Percentiles rank a stretch among this genome's conserved stretches.
These are phyloP conservation scores for Geotrichum europaeum DNA, from an alignment of 1,139 yeast genomes.

Conservation along the genomic window DNA sequence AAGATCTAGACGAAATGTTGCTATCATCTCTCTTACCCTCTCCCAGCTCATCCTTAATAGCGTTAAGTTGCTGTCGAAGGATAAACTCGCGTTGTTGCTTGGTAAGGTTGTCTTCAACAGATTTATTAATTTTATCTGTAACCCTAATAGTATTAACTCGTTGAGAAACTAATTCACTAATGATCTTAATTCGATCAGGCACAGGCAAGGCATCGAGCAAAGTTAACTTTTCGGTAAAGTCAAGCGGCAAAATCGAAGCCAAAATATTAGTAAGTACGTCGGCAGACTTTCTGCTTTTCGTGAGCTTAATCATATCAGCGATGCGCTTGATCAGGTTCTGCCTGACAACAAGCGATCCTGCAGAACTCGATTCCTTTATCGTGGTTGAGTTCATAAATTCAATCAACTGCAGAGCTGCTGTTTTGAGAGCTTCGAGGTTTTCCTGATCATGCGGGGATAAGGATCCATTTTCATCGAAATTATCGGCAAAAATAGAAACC, in stretches of 20 bases:
- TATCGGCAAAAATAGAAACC: slow-evolving; percentile 8
- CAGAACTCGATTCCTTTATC: not conserved
- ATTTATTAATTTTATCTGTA: slow-evolving; percentile 24
- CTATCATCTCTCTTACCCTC: slow-evolving; percentile 15
- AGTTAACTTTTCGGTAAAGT: slow-evolving; percentile 29
- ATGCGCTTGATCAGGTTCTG: slow-evolving; percentile 9
- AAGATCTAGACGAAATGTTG: slow-evolving; percentile 1
- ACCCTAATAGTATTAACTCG: slow-evolving; percentile 21
- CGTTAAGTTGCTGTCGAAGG: slow-evolving; percentile 26
- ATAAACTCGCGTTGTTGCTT: slow-evolving; percentile 29
- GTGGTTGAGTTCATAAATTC: slow-evolving; percentile 2
- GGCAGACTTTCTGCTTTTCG: slow-evolving; percentile 26
- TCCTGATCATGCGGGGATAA: slow-evolving; percentile 6
- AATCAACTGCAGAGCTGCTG: slow-evolving; percentile 8
- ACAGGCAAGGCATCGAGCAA: slow-evolving; percentile 30
- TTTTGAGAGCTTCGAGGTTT: slow-evolving; percentile 9
- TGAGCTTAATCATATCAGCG: slow-evolving; percentile 4
- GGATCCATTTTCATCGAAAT: not conserved
- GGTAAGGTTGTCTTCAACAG: slow-evolving; percentile 22
- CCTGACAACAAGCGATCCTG: slow-evolving; percentile 7
- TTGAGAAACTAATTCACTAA: slow-evolving; percentile 25
- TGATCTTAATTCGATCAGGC: slow-evolving; percentile 26
- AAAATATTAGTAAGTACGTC: slow-evolving; percentile 34
- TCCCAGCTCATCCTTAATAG: slow-evolving; percentile 29
- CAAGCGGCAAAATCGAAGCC: slow-evolving; percentile 35